Base-by-base conservation (phyloP, 306 rosid genomes). In the Psophocarpus tetragonolobus region DNA sequence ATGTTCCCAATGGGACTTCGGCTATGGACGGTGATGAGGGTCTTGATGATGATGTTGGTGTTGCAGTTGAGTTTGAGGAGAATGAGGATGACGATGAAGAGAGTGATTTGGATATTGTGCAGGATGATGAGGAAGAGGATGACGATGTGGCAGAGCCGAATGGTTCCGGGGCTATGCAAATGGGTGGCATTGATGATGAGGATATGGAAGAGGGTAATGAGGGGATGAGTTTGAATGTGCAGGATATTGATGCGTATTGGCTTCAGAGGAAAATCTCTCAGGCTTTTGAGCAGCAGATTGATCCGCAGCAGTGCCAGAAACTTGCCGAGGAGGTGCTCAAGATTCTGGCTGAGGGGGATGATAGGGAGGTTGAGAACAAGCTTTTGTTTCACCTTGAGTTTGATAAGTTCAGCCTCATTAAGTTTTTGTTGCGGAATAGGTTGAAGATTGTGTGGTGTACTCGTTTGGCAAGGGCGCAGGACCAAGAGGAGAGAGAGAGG, bases 231-330 rank as follows among this genome's bases (percentile, higher is more conserved):
- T 91, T 95, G 8, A 92, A 95, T 85, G 99, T 91, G 73, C 97
- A 92, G 87, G 97, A 90, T 82, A 92, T 95, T 62, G 97, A 88
- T 86, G 99, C 99, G 4, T 95, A 92, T 81, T 95, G 99, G 99
- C 91, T 95, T 68, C 99, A 95, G 86, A 86, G 99, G 88, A 95
- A 92, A 84, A 95, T 95, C 44, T 95, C 99, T 23, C 92, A 80
- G 71, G 97, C 97, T 27, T 95, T 84, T 68, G 96, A 91, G 60
- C 96, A 92, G 76, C 92, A 80, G 82, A 91, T 95, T 81, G 97
- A 95, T 86, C 93, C 97, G 4, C 92, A 89, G 21, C 97, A 92
- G 17, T 95, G 97, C 78, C 97, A 91, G 89, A 89, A 84, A 76
- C 90, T 95, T 21, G 98, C 97, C 0, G 97, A 91, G 79, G 97